These are phyloP conservation scores for Aspergillus sp. DNA, from an alignment of 2,329 filamentous ascomycete species.

Conservation along the genomic window DNA sequence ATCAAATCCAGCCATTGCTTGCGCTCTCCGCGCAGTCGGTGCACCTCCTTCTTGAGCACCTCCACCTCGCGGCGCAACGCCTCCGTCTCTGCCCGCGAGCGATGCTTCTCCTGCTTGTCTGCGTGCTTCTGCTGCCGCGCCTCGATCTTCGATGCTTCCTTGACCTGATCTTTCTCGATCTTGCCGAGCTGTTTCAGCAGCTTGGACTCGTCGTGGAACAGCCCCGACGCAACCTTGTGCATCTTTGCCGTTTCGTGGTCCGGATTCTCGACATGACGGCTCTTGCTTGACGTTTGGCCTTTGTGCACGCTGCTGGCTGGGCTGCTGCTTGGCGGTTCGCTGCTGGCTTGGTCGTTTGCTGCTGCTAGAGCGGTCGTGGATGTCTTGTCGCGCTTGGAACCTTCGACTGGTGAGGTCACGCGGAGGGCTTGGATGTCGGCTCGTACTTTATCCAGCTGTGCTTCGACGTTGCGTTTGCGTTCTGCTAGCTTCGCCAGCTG, in stretches of 20 bases:
- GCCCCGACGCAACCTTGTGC: constrained; percentile 33
- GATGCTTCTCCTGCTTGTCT: constrained; percentile 47
- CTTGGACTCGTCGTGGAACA: constrained; percentile 40
- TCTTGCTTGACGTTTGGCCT: constrained; percentile 17
- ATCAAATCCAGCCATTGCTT: constrained; percentile 54
- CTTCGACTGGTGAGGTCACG: constrained; percentile 8
- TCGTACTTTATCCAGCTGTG: constrained; percentile 39
- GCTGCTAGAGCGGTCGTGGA: constrained; percentile 15
- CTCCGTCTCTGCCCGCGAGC: constrained; percentile 47
- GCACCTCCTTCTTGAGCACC: constrained; percentile 51
- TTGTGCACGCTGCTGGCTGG: constrained; percentile 13
- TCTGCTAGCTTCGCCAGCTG: constrained; percentile 47
- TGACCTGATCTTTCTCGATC: constrained; percentile 45
- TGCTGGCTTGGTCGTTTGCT: constrained; percentile 22
- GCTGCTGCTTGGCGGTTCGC: constrained; percentile 23
- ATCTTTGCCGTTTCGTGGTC: constrained; percentile 26
- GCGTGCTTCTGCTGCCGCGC: constrained; percentile 40
- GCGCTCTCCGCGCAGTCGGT: constrained; percentile 53
- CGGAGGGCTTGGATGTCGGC: constrained; percentile 37
- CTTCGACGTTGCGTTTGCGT: constrained; percentile 43
- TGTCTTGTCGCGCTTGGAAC: constrained; percentile 14
- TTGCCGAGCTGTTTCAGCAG: constrained; percentile 44
- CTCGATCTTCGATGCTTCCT: constrained; percentile 44
- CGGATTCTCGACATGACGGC: constrained; percentile 10
- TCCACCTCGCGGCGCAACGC: constrained; percentile 51